Conservation (phyloP, 306 rosid genomes). For the Dryas drummondii region DNA sequence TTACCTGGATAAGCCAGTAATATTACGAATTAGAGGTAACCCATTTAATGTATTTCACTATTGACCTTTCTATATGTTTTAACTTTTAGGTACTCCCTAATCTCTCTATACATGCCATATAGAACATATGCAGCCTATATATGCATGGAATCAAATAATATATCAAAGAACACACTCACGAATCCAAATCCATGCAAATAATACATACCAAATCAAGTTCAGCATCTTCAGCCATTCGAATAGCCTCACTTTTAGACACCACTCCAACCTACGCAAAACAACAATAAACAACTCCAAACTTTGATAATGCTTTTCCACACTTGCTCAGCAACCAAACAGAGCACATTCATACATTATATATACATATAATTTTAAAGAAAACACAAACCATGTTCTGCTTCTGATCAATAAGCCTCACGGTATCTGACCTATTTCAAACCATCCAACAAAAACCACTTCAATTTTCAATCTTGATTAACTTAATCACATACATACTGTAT, state of each 20-base stretch:
- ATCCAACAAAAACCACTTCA: conserved; percentile 21
- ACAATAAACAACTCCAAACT: conserved; percentile 23
- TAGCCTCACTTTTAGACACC: conserved; percentile 63
- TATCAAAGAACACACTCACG: too few relatives aligned
- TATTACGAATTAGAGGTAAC: too few relatives aligned
- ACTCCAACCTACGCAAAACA: conserved; percentile 66
- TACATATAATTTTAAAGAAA: background rate
- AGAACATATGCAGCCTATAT: too few relatives aligned
- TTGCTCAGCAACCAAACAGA: background rate
- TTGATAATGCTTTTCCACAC: background rate
- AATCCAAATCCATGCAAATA: background rate
- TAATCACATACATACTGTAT: background rate
- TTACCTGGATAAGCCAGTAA: background rate
- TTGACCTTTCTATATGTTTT: background rate
- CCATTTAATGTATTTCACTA: too few relatives aligned
- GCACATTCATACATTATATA: background rate
- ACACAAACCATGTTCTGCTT: conserved; percentile 85
- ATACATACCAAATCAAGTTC: conserved; percentile 75
- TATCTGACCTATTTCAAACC: conserved; percentile 63
- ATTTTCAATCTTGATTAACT: conserved; percentile 1
- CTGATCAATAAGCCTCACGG: conserved; percentile 86
- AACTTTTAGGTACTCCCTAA: background rate
- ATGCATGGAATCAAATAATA: too few relatives aligned
- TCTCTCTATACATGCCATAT: background rate
- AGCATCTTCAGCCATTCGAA: conserved; percentile 72